Evolutionary conservation across 2,329 filamentous ascomycete genomes (phyloP), one percentile per base, ranked within the genome.

Genomic region (Mariannaea sp.): DNA sequence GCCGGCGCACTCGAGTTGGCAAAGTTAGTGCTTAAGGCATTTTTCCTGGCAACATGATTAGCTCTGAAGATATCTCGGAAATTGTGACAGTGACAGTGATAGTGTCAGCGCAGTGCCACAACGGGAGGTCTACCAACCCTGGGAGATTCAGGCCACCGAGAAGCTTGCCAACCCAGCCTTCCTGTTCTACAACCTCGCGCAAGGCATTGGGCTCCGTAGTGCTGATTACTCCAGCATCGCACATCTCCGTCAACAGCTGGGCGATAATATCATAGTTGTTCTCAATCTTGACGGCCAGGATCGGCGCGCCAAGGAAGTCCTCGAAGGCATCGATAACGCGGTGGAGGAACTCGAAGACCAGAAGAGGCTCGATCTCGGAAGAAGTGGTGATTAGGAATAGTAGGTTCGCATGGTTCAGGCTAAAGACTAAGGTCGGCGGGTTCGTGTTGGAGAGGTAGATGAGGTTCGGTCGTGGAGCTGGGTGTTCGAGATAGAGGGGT

Each of bases 201-300:
- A 99, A 75, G 16, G 92, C 90, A 77, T 99, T 97, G 8, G 90
- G 89, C 71, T 99, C 94, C 1, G 93, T 97, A 51, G 91, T 96
- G 67, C 83, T 89, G 29, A 97, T 82, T n/a, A 86, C 82, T 13
- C 94, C 94, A 33, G 87, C 90, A 78, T 99, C 94, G 70, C 94
- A 97, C 89, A 99, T 96, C 75, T 99, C 94, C 57, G 87, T 90
- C 54, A 97, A 80, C 20, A 99, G 77, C 75, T 99, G 94, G 14
- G 92, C 92, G 27, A 95, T 89, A 22, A 97, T 87, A 83, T 97
- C 90, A 74, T 97, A 97, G 72, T 85, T 92, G 62, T 80, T 82
- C 73, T 97, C 92, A 60, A 99, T 88, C 77, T 94, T 96, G 68
- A 82, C 83, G 16, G 92, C 87, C 52, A 97, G 77, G 42, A 99